These are phyloP conservation scores for Spergularia marina DNA, from an alignment of 148 eudicot species.

Conservation along the genomic window DNA sequence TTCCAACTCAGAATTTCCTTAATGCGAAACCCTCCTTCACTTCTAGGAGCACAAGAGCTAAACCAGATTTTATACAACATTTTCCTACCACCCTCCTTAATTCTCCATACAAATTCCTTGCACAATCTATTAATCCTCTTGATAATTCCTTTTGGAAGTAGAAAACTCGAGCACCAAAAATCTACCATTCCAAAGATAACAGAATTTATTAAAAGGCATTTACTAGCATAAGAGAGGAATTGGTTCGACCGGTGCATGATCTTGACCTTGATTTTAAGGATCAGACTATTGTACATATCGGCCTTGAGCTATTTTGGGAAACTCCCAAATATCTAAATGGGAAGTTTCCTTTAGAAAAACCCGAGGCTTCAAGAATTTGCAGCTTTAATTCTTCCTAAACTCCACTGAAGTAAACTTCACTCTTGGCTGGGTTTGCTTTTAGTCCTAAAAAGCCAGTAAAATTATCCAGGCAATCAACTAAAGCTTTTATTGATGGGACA, in stretches of 20 bases:
- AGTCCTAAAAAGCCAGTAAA: too few species aligned
- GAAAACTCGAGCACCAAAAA: background rate
- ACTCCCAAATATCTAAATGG: background rate
- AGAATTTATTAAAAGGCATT: background rate
- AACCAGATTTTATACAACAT: background rate
- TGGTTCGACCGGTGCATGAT: background rate
- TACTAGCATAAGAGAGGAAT: background rate
- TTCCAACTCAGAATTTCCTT: background rate
- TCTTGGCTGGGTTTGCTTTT: too few species aligned
- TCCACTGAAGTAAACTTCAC: background rate
- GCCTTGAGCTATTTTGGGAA: background rate
- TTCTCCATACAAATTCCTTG: background rate
- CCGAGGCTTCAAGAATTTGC: background rate
- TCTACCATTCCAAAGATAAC: background rate
- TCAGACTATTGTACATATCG: background rate
- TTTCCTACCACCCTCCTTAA: background rate
- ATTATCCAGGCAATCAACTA: too few species aligned
- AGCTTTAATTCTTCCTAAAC: background rate
- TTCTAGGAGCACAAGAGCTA: background rate
- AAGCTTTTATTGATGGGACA: too few species aligned
- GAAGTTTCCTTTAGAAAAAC: background rate
- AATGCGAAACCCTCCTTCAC: too few species aligned
- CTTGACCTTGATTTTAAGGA: background rate
- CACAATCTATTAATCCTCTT: background rate
- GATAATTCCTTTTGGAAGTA: background rate